Evolutionary conservation across 257 asterid genomes (phyloP).

Genomic region (Verbascum thapsus): DNA sequence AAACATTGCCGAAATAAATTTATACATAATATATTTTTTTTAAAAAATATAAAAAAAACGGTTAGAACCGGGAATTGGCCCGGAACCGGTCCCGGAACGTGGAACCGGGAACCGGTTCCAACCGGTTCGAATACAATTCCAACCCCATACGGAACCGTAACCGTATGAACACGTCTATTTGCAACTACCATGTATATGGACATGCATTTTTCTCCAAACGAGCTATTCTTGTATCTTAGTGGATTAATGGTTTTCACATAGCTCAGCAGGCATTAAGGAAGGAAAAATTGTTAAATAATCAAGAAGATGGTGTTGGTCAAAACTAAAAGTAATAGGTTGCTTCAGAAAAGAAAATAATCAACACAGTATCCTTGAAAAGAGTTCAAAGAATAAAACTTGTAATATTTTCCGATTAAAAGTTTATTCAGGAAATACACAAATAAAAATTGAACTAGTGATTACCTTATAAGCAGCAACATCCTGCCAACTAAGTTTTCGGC

Average conservation of each 20-base stretch:
- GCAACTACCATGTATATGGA: background rate
- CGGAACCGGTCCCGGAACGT: too few species aligned
- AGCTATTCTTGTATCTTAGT: background rate
- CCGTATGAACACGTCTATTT: too few species aligned
- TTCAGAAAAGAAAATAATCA: slow-evolving; percentile 4
- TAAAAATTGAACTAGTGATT: slow-evolving; percentile 26
- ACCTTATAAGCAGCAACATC: slow-evolving; percentile 90
- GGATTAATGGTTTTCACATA: background rate
- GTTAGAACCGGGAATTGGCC: too few species aligned
- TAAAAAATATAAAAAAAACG: too few species aligned
- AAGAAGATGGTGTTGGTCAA: background rate
- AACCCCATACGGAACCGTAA: too few species aligned
- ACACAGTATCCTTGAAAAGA: background rate
- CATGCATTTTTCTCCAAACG: background rate
- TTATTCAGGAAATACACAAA: background rate
- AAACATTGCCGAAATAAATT: too few species aligned
- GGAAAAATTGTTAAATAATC: background rate
- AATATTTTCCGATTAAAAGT: slow-evolving; percentile 6
- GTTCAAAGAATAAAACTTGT: slow-evolving; percentile 7
- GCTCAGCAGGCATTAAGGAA: background rate
- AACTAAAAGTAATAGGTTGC: background rate
- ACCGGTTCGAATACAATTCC: too few species aligned
- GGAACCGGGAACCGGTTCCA: too few species aligned
- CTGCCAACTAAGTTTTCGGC: slow-evolving; percentile 83
- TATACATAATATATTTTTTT: too few species aligned